phyloP scores from a whole-genome alignment of 2,329 filamentous ascomycete species.

The Claviceps paspali region DNA sequence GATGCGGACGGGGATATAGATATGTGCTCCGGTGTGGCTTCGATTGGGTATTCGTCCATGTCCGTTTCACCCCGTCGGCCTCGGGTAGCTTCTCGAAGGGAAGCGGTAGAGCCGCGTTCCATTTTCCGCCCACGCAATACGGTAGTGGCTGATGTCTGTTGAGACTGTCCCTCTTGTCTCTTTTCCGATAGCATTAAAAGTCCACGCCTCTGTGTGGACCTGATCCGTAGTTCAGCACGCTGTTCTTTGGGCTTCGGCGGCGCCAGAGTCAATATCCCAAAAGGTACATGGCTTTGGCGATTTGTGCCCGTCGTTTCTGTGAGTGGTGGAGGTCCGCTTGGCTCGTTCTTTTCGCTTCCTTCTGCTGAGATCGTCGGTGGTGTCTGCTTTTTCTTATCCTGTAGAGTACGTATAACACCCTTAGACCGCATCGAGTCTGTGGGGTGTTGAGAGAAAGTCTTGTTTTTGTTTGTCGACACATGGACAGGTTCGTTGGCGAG shows the following conservation, averaged over 20 bases:
- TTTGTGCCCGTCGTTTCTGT: not conserved
- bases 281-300: too few species aligned
- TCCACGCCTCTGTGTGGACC: slow-evolving; percentile 30
- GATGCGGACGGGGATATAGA: not conserved
- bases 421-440: not conserved
- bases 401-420: not conserved
- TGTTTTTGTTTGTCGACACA: not conserved
- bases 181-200: slow-evolving; percentile 30
- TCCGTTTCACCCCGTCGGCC: not conserved
- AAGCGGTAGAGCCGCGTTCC: not conserved
- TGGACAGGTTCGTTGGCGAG: too few species aligned
- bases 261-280: too few species aligned
- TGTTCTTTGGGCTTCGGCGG: slow-evolving; percentile 10
- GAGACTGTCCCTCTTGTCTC: slow-evolving; percentile 4
- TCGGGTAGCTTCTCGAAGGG: not conserved
- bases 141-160: not conserved
- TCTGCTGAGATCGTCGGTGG: not conserved
- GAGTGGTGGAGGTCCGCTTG: not conserved
- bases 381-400: not conserved
- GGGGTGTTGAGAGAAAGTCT: not conserved
- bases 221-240: slow-evolving; percentile 31
- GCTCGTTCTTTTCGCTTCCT: not conserved
- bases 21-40: not conserved
- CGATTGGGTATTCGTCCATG: not conserved
- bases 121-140: not conserved